Percentiles rank a stretch among this genome's conserved stretches.
Conservation (phyloP, 352 stramenopile genomes). For the Globisporangium polare region DNA sequence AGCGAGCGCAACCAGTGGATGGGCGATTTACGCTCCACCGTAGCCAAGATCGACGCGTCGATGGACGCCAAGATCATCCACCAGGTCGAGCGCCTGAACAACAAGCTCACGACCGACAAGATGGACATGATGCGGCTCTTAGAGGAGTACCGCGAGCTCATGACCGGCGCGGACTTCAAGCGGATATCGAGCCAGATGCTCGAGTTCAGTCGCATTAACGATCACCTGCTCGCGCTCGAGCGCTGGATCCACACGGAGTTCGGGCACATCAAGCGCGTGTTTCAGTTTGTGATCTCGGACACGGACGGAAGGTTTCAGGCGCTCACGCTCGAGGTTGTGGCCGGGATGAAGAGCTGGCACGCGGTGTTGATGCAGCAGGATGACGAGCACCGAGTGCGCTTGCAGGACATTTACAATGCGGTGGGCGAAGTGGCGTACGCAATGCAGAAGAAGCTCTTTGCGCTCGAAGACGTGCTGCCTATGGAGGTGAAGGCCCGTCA, state of each 20-base stretch:
- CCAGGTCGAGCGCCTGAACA: conserved; percentile 42
- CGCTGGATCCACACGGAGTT: conserved; percentile 55
- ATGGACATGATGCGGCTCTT: conserved; percentile 44
- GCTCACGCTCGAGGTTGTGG: conserved; percentile 30
- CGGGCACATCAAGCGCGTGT: conserved; percentile 40
- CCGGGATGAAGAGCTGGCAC: conserved; percentile 27
- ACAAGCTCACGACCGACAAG: conserved; percentile 42
- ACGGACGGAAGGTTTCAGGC: conserved; percentile 34
- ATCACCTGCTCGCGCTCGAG: conserved; percentile 55
- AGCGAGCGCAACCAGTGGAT: conserved; percentile 29
- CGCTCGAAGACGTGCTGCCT: conserved; percentile 57
- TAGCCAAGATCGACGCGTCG: conserved; percentile 33
- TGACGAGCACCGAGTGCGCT: conserved; percentile 24
- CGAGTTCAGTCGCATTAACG: conserved; percentile 51
- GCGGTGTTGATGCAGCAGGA: conserved; percentile 30
- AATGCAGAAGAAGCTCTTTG: conserved; percentile 43
- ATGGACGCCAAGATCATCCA: conserved; percentile 37
- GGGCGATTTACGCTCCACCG: conserved; percentile 20
- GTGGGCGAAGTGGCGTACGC: conserved; percentile 27
- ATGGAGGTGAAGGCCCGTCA: conserved; percentile 62
- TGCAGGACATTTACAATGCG: conserved; percentile 28
- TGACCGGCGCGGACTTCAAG: conserved; percentile 42
- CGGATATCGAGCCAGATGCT: conserved; percentile 43
- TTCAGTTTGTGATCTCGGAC: conserved; percentile 36
- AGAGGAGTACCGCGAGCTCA: conserved; percentile 49